Conservation (phyloP, 106 monocot species). For the Phalaenopsis aphrodite region DNA sequence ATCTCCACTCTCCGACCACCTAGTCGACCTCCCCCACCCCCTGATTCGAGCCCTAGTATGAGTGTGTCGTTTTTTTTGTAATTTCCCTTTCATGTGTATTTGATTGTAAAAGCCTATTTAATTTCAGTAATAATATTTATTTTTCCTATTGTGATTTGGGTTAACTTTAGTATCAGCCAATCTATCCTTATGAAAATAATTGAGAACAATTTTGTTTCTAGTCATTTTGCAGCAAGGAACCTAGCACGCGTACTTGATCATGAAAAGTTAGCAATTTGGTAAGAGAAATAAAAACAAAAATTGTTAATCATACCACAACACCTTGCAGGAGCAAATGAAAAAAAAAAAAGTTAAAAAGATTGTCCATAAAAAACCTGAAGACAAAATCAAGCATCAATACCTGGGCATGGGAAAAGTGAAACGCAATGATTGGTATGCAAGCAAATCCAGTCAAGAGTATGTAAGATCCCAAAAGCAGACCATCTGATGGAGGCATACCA, state of each 20-base stretch:
- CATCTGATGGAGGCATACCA: constrained; percentile 91
- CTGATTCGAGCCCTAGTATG: too few species aligned
- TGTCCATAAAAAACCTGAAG: neutral
- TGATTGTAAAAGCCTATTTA: too few species aligned
- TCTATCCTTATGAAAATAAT: too few species aligned
- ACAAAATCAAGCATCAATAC: neutral
- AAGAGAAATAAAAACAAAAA: neutral
- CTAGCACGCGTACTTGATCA: neutral
- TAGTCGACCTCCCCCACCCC: too few species aligned
- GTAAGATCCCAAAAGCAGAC: constrained; percentile 72
- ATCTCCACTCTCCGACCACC: too few species aligned
- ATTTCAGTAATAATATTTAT: too few species aligned
- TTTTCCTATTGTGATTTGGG: too few species aligned
- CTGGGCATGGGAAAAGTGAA: constrained; percentile 94
- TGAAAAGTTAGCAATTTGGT: neutral
- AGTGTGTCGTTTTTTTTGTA: too few species aligned
- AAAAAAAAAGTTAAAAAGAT: neutral
- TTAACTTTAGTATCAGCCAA: too few species aligned
- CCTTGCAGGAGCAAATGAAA: neutral
- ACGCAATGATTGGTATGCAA: constrained; percentile 85
- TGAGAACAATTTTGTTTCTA: too few species aligned
- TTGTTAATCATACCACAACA: neutral
- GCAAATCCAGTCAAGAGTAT: constrained; percentile 77
- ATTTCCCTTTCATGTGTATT: too few species aligned
- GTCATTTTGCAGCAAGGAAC: too few species aligned